Evolutionary conservation across 2,329 filamentous ascomycete species (phyloP).

Genomic region (Corynespora cassiicola): DNA sequence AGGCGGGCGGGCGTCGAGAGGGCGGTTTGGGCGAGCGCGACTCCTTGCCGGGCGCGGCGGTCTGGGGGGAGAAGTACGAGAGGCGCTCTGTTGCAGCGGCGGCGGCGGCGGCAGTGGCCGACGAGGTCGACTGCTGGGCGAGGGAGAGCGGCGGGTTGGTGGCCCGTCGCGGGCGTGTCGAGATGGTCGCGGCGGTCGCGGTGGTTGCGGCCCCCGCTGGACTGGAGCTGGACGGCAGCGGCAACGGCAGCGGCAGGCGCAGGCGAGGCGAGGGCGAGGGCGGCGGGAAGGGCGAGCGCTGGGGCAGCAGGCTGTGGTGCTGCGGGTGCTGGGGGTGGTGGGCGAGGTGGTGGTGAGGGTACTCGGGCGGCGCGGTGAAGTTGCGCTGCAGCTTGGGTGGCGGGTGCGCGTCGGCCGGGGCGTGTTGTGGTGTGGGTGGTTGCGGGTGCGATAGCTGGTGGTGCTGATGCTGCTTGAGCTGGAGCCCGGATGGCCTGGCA

Average conservation of each 20-base stretch:
- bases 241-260: conserved; percentile 43
- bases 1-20: conserved; percentile 52
- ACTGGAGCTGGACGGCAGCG: too few species aligned
- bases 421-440: neutral
- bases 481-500: conserved; percentile 10
- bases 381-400: conserved; percentile 6
- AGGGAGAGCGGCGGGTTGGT: conserved; percentile 31
- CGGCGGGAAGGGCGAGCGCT: conserved; percentile 28
- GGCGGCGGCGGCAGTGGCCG: too few species aligned
- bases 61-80: conserved; percentile 42
- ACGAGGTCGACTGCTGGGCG: conserved; percentile 22
- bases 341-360: conserved; percentile 12
- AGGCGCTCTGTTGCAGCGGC: conserved; percentile 21
- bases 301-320: too few species aligned
- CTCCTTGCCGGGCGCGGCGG: conserved; percentile 32
- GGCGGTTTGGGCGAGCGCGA: conserved; percentile 38
- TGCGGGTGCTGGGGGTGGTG: conserved; percentile 23
- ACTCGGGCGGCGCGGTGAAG: conserved; percentile 8
- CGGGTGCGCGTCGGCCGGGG: neutral
- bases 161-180: conserved; percentile 26
- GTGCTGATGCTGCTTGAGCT: conserved; percentile 13
- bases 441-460: conserved; percentile 8
- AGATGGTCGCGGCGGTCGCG: conserved; percentile 26
- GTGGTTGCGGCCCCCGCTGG: too few species aligned
- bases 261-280: conserved; percentile 31